Percentiles rank a stretch among this genome's conserved stretches.
Conservation (phyloP, 345 rosid genomes). For the Populus nigra region DNA sequence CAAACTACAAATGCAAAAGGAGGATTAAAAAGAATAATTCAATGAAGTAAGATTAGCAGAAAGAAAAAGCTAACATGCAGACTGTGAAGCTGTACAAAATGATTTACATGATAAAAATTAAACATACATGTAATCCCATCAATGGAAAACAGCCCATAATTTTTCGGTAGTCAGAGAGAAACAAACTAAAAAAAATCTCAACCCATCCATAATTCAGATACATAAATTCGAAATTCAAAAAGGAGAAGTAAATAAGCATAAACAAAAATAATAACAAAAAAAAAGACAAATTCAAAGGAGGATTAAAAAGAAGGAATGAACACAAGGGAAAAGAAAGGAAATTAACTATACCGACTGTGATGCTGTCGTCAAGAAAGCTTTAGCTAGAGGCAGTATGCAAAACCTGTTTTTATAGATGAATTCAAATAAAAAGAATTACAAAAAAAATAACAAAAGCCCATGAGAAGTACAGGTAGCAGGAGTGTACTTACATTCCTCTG, state of each 20-base stretch:
- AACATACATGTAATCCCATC: background rate
- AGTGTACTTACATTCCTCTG: conserved; percentile 55
- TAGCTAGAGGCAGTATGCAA: conserved; percentile 57
- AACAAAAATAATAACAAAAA: too few species aligned
- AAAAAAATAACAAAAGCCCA: background rate
- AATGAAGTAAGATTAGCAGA: too few species aligned
- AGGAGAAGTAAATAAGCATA: too few species aligned
- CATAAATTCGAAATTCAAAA: too few species aligned
- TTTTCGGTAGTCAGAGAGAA: too few species aligned
- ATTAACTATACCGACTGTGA: conserved; percentile 42
- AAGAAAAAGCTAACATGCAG: too few species aligned
- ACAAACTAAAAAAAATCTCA: too few species aligned
- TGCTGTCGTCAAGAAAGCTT: conserved; percentile 40
- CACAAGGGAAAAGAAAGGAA: background rate
- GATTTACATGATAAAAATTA: background rate
- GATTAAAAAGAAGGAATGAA: background rate
- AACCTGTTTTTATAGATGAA: conserved; percentile 39
- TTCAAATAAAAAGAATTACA: conserved; percentile 6
- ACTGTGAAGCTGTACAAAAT: background rate
- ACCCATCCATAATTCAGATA: too few species aligned
- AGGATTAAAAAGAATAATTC: too few species aligned
- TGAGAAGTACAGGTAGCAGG: background rate
- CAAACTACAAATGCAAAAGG: too few species aligned
- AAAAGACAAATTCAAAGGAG: background rate
- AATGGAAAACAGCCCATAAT: too few species aligned